Conservation (phyloP, 2,329 filamentous ascomycete genomes). For the Anisogramma anomala region DNA sequence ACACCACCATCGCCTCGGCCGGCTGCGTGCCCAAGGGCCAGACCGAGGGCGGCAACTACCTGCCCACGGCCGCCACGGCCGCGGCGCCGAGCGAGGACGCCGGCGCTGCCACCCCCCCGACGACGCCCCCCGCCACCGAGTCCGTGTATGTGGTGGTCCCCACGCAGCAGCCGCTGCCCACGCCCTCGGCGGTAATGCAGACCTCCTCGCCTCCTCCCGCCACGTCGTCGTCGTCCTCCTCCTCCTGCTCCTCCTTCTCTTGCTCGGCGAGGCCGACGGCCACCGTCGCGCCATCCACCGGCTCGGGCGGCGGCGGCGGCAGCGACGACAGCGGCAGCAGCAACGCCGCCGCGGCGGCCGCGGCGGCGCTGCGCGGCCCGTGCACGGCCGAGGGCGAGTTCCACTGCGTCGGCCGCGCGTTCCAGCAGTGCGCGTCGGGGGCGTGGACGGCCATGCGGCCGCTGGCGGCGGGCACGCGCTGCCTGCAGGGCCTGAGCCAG, state of each 20-base stretch:
- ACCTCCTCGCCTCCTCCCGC: neutral
- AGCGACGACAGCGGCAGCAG: too few species aligned
- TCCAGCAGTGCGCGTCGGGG: conserved; percentile 26
- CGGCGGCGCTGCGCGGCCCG: conserved; percentile 19
- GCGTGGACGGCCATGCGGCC: conserved; percentile 20
- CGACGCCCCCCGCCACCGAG: too few species aligned
- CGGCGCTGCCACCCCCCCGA: too few species aligned
- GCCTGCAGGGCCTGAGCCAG: conserved; percentile 17
- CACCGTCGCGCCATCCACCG: conserved; percentile 5
- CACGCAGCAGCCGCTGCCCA: too few species aligned
- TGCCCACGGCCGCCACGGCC: conserved; percentile 9
- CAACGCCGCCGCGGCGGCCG: too few species aligned
- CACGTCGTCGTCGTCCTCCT: conserved; percentile 4
- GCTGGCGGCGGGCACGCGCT: conserved; percentile 22
- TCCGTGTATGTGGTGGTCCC: neutral
- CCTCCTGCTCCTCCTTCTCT: conserved; percentile 4
- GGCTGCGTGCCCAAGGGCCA: conserved; percentile 8
- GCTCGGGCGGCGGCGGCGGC: conserved; percentile 2
- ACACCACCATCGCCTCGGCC: conserved; percentile 13
- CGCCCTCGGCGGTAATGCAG: too few species aligned
- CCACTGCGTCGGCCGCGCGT: conserved; percentile 24
- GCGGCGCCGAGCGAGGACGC: too few species aligned
- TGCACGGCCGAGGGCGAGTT: conserved; percentile 24
- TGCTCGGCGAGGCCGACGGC: neutral
- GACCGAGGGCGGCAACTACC: conserved; percentile 16